These are phyloP conservation scores for Euphorbia schlechtendalii DNA, from an alignment of 441 rosid genomes.

Conservation along the genomic window DNA sequence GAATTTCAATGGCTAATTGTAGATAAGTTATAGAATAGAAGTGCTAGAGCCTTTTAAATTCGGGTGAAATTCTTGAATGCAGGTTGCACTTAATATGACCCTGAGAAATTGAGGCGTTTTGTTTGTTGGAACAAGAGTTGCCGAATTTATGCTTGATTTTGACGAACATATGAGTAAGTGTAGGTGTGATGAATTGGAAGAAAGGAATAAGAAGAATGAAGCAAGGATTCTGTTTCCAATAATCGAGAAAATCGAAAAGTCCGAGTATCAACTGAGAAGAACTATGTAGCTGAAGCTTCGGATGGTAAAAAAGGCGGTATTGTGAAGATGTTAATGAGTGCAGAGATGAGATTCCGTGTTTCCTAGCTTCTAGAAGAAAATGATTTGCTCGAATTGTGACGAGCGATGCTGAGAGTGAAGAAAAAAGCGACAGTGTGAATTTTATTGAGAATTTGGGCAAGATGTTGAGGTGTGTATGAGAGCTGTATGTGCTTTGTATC, in stretches of 20 bases:
- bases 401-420: slow-evolving; percentile 49
- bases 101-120: too few species aligned
- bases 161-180: too few species aligned
- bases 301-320: slow-evolving; percentile 15
- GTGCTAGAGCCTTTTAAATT: too few species aligned
- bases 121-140: too few species aligned
- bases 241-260: slow-evolving; percentile 11
- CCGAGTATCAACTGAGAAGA: slow-evolving; percentile 15
- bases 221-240: slow-evolving; percentile 1
- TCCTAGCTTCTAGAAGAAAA: slow-evolving; percentile 36
- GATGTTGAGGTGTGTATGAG: slow-evolving; percentile 69
- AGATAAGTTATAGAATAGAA: too few species aligned
- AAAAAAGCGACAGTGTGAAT: slow-evolving; percentile 33
- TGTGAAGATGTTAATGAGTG: slow-evolving; percentile 21
- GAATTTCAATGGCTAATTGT: too few species aligned
- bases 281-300: slow-evolving; percentile 9
- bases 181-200: too few species aligned
- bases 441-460: slow-evolving; percentile 39
- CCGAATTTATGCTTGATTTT: too few species aligned
- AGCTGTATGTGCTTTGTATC: slow-evolving; percentile 71
- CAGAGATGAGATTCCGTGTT: slow-evolving; percentile 21
- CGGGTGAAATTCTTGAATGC: too few species aligned
- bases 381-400: slow-evolving; percentile 35
- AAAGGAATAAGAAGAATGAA: too few species aligned
- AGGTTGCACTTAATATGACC: too few species aligned